Conservation (phyloP, 495 filamentous ascomycete genomes). For the Bombardia bombarda region DNA sequence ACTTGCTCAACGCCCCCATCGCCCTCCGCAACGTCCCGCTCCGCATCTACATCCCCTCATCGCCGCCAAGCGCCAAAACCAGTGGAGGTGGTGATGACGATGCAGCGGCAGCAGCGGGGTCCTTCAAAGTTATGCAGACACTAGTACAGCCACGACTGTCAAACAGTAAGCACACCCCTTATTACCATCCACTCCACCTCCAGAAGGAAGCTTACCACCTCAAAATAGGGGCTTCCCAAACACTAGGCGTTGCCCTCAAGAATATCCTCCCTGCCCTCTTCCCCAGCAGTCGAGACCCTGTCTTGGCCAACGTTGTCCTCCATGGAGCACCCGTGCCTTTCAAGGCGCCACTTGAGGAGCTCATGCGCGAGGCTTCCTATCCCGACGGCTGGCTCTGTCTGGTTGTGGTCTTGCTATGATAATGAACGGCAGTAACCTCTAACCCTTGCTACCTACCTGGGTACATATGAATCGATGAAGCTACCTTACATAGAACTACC, state of each 20-base stretch:
- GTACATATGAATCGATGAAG: too few relatives aligned
- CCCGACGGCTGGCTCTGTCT: conserved; percentile 89
- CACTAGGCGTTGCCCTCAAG: conserved; percentile 74
- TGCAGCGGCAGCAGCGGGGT: conserved; percentile 30
- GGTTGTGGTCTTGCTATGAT: conserved; percentile 67
- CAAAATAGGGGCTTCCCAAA: conserved; percentile 48
- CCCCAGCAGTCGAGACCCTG: conserved; percentile 72
- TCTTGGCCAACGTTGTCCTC: conserved; percentile 84
- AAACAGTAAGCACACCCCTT: conserved; percentile 24
- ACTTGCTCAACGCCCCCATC: conserved; percentile 68
- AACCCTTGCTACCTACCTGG: too few relatives aligned
- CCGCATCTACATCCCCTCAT: conserved; percentile 79
- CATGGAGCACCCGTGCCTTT: conserved; percentile 85
- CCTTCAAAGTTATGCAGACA: conserved; percentile 63
- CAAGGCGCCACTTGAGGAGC: conserved; percentile 72
- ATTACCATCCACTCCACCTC: background rate
- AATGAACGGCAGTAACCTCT: too few relatives aligned
- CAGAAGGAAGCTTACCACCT: background rate
- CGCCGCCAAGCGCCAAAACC: conserved; percentile 33
- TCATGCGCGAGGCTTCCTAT: conserved; percentile 75
- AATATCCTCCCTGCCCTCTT: conserved; percentile 73
- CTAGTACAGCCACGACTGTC: conserved; percentile 44
- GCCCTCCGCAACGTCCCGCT: conserved; percentile 76
- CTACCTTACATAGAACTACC: too few relatives aligned
- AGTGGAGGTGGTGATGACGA: too few relatives aligned